Conservation (phyloP, 768 basidiomycete genomes). For the Agaricus subrufescens region DNA sequence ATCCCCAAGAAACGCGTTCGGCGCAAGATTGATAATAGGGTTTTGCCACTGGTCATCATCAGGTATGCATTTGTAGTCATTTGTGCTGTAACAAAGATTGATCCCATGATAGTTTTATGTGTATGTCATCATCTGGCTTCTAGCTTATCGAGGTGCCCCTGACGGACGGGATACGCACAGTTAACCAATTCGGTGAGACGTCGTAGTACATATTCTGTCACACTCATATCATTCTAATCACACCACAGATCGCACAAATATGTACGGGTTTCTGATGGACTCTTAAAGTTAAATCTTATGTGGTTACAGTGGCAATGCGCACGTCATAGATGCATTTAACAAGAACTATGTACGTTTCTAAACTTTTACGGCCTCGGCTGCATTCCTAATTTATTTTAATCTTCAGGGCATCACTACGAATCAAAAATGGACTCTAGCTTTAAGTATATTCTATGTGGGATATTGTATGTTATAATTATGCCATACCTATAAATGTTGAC, state of each 20-base stretch:
- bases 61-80: conserved; percentile 27
- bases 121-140: conserved; percentile 27
- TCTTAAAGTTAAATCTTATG: background rate
- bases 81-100: background rate
- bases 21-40: conserved; percentile 46
- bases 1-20: conserved; percentile 34
- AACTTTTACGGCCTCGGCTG: background rate
- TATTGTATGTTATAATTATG: conserved; percentile 35
- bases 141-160: conserved; percentile 2
- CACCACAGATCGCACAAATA: conserved; percentile 48
- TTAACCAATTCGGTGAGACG: conserved; percentile 42
- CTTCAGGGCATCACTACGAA: conserved; percentile 45
- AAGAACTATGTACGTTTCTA: conserved; percentile 39
- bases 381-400: background rate
- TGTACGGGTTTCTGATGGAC: conserved; percentile 25
- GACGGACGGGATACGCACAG: conserved; percentile 17
- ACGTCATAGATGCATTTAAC: conserved; percentile 48
- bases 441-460: conserved; percentile 58
- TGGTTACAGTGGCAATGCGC: conserved; percentile 46
- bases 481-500: background rate
- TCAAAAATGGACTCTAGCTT: conserved; percentile 50
- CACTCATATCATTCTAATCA: background rate
- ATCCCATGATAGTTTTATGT: background rate
- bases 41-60: conserved; percentile 45
- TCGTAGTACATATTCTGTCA: background rate